Base-by-base conservation (phyloP, 2,329 filamentous ascomycete genomes). In the Paraphaeosphaeria minitans region DNA sequence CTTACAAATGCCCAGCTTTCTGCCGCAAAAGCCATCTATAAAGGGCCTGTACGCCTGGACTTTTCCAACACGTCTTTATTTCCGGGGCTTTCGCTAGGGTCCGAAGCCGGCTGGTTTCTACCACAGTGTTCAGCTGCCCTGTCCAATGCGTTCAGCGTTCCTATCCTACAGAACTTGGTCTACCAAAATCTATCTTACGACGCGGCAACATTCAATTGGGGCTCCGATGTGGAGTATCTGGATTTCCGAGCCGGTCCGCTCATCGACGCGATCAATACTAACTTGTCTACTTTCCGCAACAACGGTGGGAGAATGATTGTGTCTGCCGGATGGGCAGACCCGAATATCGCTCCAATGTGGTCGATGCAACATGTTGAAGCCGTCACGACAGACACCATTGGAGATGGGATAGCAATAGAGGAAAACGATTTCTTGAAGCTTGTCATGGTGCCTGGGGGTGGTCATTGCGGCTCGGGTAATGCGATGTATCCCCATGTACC, bases 381-480 rank as follows among this genome's bases (percentile, higher is more conserved):
- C 31, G 37, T 55, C 29, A 55, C 53, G 29, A 27, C 27, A 12
- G 29, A 7, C 10, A 48, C 53, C n/a, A 47, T 55, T 10, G 53
- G 53, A 16, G 16, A 12, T 16, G 53, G 16, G 24, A 39, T 29
- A 27, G 41, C 31, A 8, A 55, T 55, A 55, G 53, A 29, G 7
- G 53, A 55, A 21, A 55, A 55, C 43, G 53, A 55, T 39, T 55
- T 55, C 33, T 2, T 55, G 19, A 55, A 55, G 53, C 53, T 47
- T 39, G 43, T 55, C 14, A 48, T 55, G 53, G 53, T 55, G 22
- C 43, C 53, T 13, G 53, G 53, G 19, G 53, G 43, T n/a, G 53
- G 53, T 9, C 53, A 55, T n/a, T 55, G 53, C 16, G 53, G 53
- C 29, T 43, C 42, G 5, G 48, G 48, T 41, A 41, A 41, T 55